These are phyloP conservation scores for Pestalotiopsis sp. DNA, from an alignment of 2,329 filamentous ascomycete species.

Conservation along the genomic window DNA sequence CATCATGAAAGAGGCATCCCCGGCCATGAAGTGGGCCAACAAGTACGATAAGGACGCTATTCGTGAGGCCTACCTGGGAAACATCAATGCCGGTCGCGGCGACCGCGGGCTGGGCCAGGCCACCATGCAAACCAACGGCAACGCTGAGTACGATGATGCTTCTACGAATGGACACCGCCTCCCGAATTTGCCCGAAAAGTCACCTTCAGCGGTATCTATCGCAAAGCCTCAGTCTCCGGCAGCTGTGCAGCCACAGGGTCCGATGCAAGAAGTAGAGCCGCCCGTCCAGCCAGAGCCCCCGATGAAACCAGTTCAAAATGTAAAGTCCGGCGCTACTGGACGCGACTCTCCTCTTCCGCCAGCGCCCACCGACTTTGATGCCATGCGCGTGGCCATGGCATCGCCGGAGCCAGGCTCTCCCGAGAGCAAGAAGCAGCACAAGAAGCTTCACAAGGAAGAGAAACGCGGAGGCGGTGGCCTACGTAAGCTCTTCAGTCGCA, in stretches of 20 bases:
- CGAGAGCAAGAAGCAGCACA: constrained; percentile 49
- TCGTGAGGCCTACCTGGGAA: constrained; percentile 81
- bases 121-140: constrained; percentile 45
- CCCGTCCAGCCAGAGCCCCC: constrained; percentile 39
- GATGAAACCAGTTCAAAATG: constrained; percentile 34
- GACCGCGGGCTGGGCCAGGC: constrained; percentile 66
- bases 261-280: constrained; percentile 26
- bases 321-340: constrained; percentile 35
- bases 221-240: constrained; percentile 18
- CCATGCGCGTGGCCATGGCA: constrained; percentile 38
- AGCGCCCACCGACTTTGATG: constrained; percentile 37
- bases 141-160: constrained; percentile 26
- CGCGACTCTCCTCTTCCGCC: constrained; percentile 43
- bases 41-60: constrained; percentile 92
- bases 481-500: constrained; percentile 68
- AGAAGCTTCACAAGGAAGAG: constrained; percentile 59
- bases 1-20: constrained; percentile 84
- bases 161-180: constrained; percentile 34
- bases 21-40: constrained; percentile 95
- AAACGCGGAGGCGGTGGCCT: constrained; percentile 52
- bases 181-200: constrained; percentile 47
- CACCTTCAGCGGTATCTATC: constrained; percentile 34
- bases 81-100: constrained; percentile 73
- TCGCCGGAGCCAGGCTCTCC: constrained; percentile 45
- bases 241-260: constrained; percentile 18